Evolutionary conservation across 163 green algal genomes (phyloP).

Genomic region (Chloroidium sp.): DNA sequence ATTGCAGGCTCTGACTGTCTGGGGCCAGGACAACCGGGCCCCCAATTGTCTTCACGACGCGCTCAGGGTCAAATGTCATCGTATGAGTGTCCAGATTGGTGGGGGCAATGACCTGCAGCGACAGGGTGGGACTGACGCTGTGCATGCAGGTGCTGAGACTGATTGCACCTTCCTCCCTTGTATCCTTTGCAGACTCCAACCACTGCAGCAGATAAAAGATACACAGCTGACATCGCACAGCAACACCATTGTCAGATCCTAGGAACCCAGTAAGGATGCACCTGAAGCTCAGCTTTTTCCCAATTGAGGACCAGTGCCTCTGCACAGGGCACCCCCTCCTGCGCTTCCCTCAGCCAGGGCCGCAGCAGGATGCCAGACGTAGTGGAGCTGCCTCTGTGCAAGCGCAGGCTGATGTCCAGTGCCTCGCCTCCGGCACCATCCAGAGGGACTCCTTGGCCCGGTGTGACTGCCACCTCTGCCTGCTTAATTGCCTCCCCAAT

Average conservation of each 20-base stretch:
- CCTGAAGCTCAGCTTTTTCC: background rate
- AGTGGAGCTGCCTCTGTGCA: background rate
- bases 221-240: background rate
- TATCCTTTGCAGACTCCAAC: background rate
- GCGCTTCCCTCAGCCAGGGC: conserved; percentile 9
- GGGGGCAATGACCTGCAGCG: conserved; percentile 8
- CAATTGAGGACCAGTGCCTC: conserved; percentile 16
- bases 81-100: conserved; percentile 1
- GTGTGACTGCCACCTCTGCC: background rate
- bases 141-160: background rate
- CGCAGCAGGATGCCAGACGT: conserved; percentile 14
- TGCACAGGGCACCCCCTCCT: conserved; percentile 3
- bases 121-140: background rate
- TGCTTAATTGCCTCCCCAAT: background rate
- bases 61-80: conserved; percentile 3
- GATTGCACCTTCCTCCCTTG: background rate
- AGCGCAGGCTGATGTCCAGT: conserved; percentile 5
- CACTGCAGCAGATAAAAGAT: background rate
- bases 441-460: background rate
- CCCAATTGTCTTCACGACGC: conserved; percentile 12
- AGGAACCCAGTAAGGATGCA: background rate
- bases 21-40: conserved; percentile 1
- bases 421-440: conserved; percentile 1
- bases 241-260: background rate
- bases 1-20: background rate